Evolutionary conservation across 2,329 filamentous ascomycete species (phyloP).

Genomic region (Pseudocercospora macadamiae): DNA sequence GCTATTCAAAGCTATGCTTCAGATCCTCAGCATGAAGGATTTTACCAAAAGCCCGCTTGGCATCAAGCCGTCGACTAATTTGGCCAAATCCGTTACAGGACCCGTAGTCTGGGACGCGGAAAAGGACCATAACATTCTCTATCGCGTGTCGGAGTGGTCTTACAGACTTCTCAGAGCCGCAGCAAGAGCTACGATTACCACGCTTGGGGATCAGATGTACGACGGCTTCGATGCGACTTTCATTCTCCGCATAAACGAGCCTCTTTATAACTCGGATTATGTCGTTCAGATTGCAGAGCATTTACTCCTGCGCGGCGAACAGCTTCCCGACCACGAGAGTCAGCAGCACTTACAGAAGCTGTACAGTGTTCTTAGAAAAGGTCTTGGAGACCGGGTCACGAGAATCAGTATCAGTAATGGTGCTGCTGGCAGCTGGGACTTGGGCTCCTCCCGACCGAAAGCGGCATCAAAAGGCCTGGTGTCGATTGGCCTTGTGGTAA

Average conservation of each 20-base stretch:
- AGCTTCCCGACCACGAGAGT: background rate
- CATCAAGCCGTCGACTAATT: conserved; percentile 44
- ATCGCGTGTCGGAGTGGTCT: conserved; percentile 88
- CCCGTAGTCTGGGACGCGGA: conserved; percentile 79
- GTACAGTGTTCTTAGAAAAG: conserved; percentile 67
- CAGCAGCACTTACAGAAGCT: conserved; percentile 51
- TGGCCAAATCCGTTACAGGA: too few species aligned
- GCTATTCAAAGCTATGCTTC: conserved; percentile 91
- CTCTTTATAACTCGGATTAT: conserved; percentile 59
- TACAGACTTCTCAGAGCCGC: conserved; percentile 73
- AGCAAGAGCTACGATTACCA: conserved; percentile 71
- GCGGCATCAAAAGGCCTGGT: conserved; percentile 46
- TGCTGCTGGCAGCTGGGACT: conserved; percentile 38
- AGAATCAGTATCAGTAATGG: conserved; percentile 58
- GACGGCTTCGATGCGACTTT: conserved; percentile 88
- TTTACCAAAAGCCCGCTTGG: conserved; percentile 64
- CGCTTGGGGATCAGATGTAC: conserved; percentile 71
- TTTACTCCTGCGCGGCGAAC: conserved; percentile 6
- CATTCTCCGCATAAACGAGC: conserved; percentile 62
- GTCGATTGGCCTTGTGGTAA: conserved; percentile 69
- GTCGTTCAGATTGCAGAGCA: conserved; percentile 43
- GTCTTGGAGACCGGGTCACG: conserved; percentile 73
- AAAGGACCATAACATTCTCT: conserved; percentile 78
- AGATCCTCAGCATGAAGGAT: conserved; percentile 77
- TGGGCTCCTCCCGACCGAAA: conserved; percentile 36